Evolutionary conservation across 2,329 filamentous ascomycete species (phyloP).

Genomic region (Rutstroemia sp.): DNA sequence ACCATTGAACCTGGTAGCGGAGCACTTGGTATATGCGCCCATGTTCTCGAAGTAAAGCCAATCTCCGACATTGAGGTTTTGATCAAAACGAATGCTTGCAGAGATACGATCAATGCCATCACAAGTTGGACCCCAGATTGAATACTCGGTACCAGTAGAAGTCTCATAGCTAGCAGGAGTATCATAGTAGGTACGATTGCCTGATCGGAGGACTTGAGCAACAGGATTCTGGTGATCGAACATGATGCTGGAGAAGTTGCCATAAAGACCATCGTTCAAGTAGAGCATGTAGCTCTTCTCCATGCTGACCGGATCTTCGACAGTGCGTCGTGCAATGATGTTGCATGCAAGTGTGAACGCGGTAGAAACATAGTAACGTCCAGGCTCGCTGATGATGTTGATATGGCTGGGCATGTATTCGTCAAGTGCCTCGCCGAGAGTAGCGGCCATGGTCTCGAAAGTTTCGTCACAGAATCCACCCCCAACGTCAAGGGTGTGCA

Average conservation of each 20-base stretch:
- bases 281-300: slow-evolving; percentile 90
- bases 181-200: slow-evolving; percentile 51
- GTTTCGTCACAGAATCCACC: slow-evolving; percentile 88
- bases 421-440: slow-evolving; percentile 73
- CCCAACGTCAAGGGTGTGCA: slow-evolving; percentile 88
- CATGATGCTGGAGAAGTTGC: slow-evolving; percentile 98
- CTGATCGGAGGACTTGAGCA: slow-evolving; percentile 68
- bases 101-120: slow-evolving; percentile 96
- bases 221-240: slow-evolving; percentile 94
- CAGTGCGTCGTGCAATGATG: slow-evolving; percentile 88
- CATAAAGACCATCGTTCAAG: slow-evolving; percentile 94
- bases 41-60: slow-evolving; percentile 99
- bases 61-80: slow-evolving; percentile 81
- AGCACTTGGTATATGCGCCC: slow-evolving; percentile 98
- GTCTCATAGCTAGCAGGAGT: slow-evolving; percentile 41
- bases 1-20: slow-evolving; percentile 94
- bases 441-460: slow-evolving; percentile 83
- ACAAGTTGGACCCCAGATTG: slow-evolving; percentile 96
- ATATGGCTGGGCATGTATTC: slow-evolving; percentile 74
- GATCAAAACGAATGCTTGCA: slow-evolving; percentile 68
- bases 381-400: slow-evolving; percentile 89
- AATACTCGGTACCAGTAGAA: slow-evolving; percentile 66
- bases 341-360: slow-evolving; percentile 95
- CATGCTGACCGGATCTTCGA: slow-evolving; percentile 60
- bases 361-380: slow-evolving; percentile 88